Evolutionary conservation across 805 yeast species (phyloP), one percentile per base, ranked within the genome.

Genomic region (Groenewaldozyma salmanticensis): DNA sequence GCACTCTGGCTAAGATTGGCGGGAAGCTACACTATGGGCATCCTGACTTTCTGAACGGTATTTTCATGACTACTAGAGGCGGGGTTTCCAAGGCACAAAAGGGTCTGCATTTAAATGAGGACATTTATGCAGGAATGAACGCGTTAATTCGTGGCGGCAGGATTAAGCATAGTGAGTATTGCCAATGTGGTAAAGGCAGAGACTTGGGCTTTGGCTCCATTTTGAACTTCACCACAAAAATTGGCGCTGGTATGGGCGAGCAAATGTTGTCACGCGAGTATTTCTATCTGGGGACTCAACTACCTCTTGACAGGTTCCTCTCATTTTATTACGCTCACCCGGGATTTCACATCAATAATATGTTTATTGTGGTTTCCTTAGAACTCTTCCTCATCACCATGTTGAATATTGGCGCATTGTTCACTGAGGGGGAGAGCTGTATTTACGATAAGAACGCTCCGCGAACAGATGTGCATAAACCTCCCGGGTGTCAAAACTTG

Each of bases 211-310:
- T 83, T 60, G 83, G 85, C 2, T 81, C 92, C 2, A 82, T 83
- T 54, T 70, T 81, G 60, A 82, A 81, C 58, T 83, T 83, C 62
- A 81, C 84, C 4, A 79, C 90, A 18, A 83, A 83, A 55, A 82
- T 83, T 59, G 94, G 94, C 36, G 85, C 92, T 41, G 94, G 92
- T 44, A 83, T 83, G 94, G 90, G 92, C 37, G 94, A 83, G 54
- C 94, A 83, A 56, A 77, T 81, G 75, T 67, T 83, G 42, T 81
- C 90, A 3, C 69, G 94, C 52, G 94, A 83, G 57, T 82, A 82
- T 60, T 83, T 75, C 59, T 81, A 82, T 55, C 66, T 83, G 47
- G 82, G 88, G 1, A 77, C 87, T 2, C 85, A 80, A 47, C 64
- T 83, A 29, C 86, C 90, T 2, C 62, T 82, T 46, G 92, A 83